These are phyloP conservation scores for Yamadazyma blattariae DNA, from an alignment of 1,139 yeast genomes.

Conservation along the genomic window DNA sequence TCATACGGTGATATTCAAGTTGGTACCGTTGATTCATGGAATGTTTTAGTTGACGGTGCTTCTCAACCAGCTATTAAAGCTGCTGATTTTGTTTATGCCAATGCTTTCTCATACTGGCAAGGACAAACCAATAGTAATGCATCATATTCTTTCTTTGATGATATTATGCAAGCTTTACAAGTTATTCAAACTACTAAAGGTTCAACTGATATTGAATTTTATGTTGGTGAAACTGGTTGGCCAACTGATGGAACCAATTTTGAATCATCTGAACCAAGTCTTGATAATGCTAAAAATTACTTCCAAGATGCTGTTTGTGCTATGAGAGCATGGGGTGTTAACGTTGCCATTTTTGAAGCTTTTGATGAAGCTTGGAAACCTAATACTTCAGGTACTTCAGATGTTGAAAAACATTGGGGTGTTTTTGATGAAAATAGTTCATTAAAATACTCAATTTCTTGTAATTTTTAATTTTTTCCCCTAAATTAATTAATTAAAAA, in stretches of 20 bases:
- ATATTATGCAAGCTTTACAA: conserved; percentile 94
- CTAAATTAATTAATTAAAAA: too few species aligned
- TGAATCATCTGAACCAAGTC: conserved; percentile 62
- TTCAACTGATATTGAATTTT: conserved; percentile 76
- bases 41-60: conserved; percentile 77
- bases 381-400: conserved; percentile 76
- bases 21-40: conserved; percentile 97
- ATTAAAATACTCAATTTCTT: conserved; percentile 57
- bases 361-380: conserved; percentile 97
- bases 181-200: conserved; percentile 82
- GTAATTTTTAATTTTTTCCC: conserved; percentile 34
- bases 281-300: conserved; percentile 69
- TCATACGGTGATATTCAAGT: conserved; percentile 71
- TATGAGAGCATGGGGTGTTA: conserved; percentile 92
- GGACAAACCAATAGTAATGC: conserved; percentile 83
- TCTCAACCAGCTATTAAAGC: conserved; percentile 69
- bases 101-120: conserved; percentile 98
- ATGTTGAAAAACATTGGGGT: conserved; percentile 94
- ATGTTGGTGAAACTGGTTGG: conserved; percentile 99
- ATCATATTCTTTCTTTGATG: conserved; percentile 88
- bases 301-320: conserved; percentile 91
- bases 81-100: conserved; percentile 82
- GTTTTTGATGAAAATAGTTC: conserved; percentile 59
- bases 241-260: conserved; percentile 83
- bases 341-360: conserved; percentile 90